Base-by-base conservation (phyloP, 2,329 filamentous ascomycete genomes). In the Penicillium concentricum region DNA sequence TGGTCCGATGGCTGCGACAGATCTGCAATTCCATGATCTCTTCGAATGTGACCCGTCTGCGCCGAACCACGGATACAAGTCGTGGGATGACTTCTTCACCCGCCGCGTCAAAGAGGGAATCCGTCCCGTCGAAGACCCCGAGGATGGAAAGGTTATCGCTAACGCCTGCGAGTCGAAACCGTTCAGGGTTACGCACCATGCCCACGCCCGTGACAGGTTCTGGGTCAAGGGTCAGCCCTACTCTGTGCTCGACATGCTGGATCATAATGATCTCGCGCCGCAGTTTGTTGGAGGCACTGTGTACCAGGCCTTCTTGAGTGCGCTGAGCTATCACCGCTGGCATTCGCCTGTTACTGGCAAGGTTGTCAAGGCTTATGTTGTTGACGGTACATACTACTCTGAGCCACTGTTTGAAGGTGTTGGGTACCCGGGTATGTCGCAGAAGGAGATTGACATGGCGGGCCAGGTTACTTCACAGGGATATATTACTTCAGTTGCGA, bases 11-110 rank as follows among this genome's bases (percentile, higher is more conserved):
- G 64, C 62, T 2, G 64, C 64, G 2, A 46, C 56, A 6, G 56
- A 63, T 35, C 51, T 66, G 26, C 56, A 63, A n/a, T 73, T 73
- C 51, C 65, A 68, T 5, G 56, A 71, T 0, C 57, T 72, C 54
- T 73, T 67, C 57, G 51, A 65, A 5, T 73, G 70, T 56, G 66
- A 73, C 37, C 59, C 69, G 0, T 55, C 52, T 0, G 62, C 60
- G 2, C 56, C 62, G 3, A 58, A 72, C 34, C 65, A 68, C 60
- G 87, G 87, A 18, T 90, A 78, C 75, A 82, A 78, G 54, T 88
- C 84, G 0, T 90, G 87, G 87, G 87, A 90, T 57, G 76, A 84
- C 65, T 90, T 89, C 74, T 90, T 90, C 74, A 88, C 84, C 0
- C 81, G 87, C 6, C 55, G 76, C 5, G 79, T 89, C 53, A 78